Conservation (phyloP, 306 rosid genomes). For the Coriaria nepalensis region DNA sequence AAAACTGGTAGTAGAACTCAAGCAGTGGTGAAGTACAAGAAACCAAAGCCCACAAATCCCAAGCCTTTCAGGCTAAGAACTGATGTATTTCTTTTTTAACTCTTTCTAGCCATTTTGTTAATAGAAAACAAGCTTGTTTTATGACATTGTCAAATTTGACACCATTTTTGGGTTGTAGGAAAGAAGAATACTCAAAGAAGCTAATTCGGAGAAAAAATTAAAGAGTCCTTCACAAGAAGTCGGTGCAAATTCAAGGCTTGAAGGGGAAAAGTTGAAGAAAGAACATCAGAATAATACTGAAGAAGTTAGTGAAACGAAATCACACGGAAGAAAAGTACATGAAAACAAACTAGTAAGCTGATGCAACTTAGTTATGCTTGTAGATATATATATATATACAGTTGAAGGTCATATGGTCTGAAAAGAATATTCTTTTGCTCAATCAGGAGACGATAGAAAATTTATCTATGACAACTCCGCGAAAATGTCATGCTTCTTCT, state of each 20-base stretch:
- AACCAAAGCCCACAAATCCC: conserved; percentile 75
- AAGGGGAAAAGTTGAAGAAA: conserved; percentile 21
- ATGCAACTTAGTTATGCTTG: not conserved
- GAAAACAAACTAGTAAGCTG: conserved; percentile 29
- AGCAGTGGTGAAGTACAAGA: conserved; percentile 47
- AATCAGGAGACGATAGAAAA: conserved; percentile 30
- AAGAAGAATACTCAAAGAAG: conserved; percentile 83
- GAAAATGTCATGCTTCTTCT: conserved; percentile 12
- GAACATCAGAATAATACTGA: conserved; percentile 17
- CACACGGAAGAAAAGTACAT: conserved; percentile 8
- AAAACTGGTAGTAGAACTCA: conserved; percentile 17
- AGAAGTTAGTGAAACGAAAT: conserved; percentile 24
- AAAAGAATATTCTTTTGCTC: conserved; percentile 9
- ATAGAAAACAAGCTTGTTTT: not conserved
- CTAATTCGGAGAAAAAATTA: conserved; percentile 52
- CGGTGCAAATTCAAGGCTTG: conserved; percentile 16
- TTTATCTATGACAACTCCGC: conserved; percentile 18
- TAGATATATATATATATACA: not conserved
- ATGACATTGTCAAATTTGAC: conserved; percentile 8
- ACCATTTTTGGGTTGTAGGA: conserved; percentile 33
- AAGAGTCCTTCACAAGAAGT: conserved; percentile 39
- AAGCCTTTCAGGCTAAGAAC: conserved; percentile 94
- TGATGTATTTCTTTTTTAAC: conserved; percentile 41
- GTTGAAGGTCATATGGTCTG: no score
- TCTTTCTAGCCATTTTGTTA: conserved; percentile 12